phyloP scores from a whole-genome alignment of 306 rosid species.

The Prinsepia uniflora region DNA sequence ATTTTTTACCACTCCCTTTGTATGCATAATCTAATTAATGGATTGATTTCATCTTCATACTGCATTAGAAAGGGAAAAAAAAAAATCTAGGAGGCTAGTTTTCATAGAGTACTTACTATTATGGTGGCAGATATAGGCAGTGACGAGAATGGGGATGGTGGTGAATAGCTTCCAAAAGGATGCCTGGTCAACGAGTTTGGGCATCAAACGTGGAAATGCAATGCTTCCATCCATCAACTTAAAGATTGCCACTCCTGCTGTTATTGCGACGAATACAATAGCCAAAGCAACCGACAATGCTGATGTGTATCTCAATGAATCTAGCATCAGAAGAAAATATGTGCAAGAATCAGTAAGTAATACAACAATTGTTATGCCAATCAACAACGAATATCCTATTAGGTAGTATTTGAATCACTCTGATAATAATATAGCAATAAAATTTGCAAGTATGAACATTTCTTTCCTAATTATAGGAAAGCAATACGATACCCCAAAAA shows the following conservation, averaged over 20 bases:
- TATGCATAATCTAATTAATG: not conserved
- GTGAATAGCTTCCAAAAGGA: conserved; percentile 72
- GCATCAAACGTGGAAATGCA: conserved; percentile 53
- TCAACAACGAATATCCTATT: not conserved
- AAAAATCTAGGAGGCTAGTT: conserved; percentile 1
- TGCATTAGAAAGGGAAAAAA: not conserved
- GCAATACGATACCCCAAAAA: too few relatives aligned
- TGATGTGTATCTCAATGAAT: conserved; percentile 64
- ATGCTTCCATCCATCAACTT: conserved; percentile 50
- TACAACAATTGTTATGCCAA: not conserved
- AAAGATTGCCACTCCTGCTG: conserved; percentile 45
- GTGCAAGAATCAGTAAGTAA: conserved; percentile 6
- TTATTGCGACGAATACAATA: conserved; percentile 54
- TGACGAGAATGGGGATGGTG: conserved; percentile 56
- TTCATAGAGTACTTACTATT: conserved; percentile 38
- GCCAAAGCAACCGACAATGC: conserved; percentile 64
- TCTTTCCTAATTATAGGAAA: not conserved
- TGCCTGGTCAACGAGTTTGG: conserved; percentile 38
- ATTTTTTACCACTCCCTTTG: not conserved
- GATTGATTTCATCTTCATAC: not conserved
- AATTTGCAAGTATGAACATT: not conserved
- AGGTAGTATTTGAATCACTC: not conserved
- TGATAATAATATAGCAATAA: too few relatives aligned
- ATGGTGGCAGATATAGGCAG: conserved; percentile 66
- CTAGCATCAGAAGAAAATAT: conserved; percentile 30